These are phyloP conservation scores for Suhomyces tanzawaensis DNA, from an alignment of 805 yeast species.

Conservation along the genomic window DNA sequence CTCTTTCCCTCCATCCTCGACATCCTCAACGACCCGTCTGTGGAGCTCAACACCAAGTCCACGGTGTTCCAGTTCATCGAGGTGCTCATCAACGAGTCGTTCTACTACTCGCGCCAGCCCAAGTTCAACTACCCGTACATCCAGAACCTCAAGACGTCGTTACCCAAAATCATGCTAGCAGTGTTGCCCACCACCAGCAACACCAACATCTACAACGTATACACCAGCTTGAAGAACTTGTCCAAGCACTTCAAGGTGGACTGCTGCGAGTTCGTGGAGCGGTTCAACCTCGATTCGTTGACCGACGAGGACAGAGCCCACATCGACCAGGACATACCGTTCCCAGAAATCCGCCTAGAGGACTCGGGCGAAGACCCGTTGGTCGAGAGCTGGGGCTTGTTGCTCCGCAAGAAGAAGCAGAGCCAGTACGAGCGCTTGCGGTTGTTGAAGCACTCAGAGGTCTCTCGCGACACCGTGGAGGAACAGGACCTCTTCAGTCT, in stretches of 20 bases:
- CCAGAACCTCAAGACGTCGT: conserved; percentile 26
- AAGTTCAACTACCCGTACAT: conserved; percentile 41
- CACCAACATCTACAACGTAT: conserved; percentile 37
- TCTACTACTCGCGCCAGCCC: conserved; percentile 31
- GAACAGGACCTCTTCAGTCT: conserved; percentile 29
- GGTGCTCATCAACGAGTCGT: conserved; percentile 46
- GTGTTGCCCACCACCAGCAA: conserved; percentile 38
- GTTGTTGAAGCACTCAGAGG: conserved; percentile 32
- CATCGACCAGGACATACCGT: conserved; percentile 31
- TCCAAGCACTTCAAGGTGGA: conserved; percentile 35
- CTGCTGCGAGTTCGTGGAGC: conserved; percentile 20
- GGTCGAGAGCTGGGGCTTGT: conserved; percentile 45
- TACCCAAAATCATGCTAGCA: conserved; percentile 33
- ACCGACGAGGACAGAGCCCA: conserved; percentile 34
- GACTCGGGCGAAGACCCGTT: conserved; percentile 25
- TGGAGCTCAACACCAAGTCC: conserved; percentile 60
- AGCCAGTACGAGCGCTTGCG: conserved; percentile 50
- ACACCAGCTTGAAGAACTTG: conserved; percentile 34
- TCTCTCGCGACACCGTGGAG: conserved; percentile 20
- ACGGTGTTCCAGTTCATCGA: conserved; percentile 72
- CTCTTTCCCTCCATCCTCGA: conserved; percentile 66
- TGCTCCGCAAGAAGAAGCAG: conserved; percentile 46
- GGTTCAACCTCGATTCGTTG: conserved; percentile 33
- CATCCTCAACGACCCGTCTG: conserved; percentile 44
- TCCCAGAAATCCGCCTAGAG: conserved; percentile 28